phyloP scores from a whole-genome alignment of 148 eudicot species.

The Beta vulgaris region DNA sequence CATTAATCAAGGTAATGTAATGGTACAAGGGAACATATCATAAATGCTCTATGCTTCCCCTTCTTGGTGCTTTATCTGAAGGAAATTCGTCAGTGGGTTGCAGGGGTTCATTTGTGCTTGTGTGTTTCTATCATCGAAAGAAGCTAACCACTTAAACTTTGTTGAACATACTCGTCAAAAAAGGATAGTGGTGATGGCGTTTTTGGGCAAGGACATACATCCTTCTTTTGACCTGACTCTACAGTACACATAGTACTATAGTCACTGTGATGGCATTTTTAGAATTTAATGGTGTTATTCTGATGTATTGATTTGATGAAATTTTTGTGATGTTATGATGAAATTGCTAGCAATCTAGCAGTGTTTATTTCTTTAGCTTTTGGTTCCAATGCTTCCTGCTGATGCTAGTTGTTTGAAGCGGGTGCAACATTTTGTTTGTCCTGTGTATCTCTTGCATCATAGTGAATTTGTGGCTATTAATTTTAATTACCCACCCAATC shows the following conservation, averaged over 20 bases:
- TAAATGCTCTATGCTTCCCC: background rate
- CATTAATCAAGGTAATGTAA: background rate
- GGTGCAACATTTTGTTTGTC: background rate
- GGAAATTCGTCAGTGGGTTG: background rate
- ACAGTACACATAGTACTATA: no score
- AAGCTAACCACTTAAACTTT: background rate
- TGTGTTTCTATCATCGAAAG: background rate
- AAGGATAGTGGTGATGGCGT: background rate
- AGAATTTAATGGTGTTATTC: background rate
- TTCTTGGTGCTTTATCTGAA: background rate
- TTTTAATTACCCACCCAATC: background rate
- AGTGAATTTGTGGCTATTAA: background rate
- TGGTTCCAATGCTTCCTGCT: background rate
- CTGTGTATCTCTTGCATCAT: background rate
- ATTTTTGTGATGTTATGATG: background rate
- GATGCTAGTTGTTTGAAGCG: background rate
- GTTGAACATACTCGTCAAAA: background rate
- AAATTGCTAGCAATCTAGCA: background rate
- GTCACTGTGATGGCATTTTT: background rate
- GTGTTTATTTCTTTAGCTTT: background rate
- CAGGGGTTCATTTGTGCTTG: background rate
- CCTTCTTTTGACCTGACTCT: background rate
- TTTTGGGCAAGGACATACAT: no score
- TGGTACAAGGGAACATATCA: background rate
- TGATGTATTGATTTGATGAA: background rate